phyloP scores from a whole-genome alignment of 225 moss, liverwort and hornwort species.

The Climacium dendroides region DNA sequence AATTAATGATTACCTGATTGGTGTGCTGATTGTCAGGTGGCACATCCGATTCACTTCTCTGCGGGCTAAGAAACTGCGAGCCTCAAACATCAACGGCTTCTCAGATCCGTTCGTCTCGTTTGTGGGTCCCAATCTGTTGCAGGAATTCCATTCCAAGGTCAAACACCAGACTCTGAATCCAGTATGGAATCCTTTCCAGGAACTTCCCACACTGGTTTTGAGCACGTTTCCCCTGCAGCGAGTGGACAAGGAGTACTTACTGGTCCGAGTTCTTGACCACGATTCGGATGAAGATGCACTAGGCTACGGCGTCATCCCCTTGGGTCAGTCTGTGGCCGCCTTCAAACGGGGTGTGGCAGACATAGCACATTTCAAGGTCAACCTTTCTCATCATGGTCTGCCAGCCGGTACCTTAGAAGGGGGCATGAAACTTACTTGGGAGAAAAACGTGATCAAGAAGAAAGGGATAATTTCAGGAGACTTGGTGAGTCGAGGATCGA shows the following conservation, averaged over 20 bases:
- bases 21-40: constrained; percentile 31
- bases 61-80: constrained; percentile 86
- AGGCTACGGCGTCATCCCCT: constrained; percentile 76
- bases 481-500: constrained; percentile 15
- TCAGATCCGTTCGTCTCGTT: constrained; percentile 96
- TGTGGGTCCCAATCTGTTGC: constrained; percentile 83
- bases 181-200: constrained; percentile 87
- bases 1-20: not conserved
- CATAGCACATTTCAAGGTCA: constrained; percentile 66
- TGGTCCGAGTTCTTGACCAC: constrained; percentile 77
- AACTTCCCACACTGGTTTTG: constrained; percentile 85
- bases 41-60: constrained; percentile 81
- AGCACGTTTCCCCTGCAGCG: constrained; percentile 80
- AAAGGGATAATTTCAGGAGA: constrained; percentile 22
- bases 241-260: constrained; percentile 75
- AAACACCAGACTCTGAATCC: constrained; percentile 93
- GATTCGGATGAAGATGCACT: constrained; percentile 59
- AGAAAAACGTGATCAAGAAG: constrained; percentile 41
- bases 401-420: constrained; percentile 93
- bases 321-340: constrained; percentile 55
- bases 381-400: constrained; percentile 77
- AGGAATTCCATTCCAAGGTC: constrained; percentile 82
- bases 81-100: constrained; percentile 93
- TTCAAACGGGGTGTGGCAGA: constrained; percentile 74
- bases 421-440: constrained; percentile 76